These are phyloP conservation scores for Astragalus glycyphyllos DNA, from an alignment of 306 rosid species.

Conservation along the genomic window DNA sequence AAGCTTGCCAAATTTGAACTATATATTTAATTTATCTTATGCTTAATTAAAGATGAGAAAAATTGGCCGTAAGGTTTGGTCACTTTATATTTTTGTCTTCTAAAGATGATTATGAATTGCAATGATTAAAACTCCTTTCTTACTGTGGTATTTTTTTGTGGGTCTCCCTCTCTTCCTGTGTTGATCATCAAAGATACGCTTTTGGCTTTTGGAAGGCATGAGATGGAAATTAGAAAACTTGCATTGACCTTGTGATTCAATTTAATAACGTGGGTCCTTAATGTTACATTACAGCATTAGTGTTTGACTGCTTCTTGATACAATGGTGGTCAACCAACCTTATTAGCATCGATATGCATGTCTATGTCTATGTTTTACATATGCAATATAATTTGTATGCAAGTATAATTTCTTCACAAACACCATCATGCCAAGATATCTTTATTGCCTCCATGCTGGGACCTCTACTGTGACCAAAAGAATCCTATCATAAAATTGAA, in stretches of 20 bases:
- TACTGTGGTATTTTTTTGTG: constrained; percentile 37
- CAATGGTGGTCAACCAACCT: constrained; percentile 65
- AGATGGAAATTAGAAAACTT: constrained; percentile 41
- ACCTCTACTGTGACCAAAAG: constrained; percentile 50
- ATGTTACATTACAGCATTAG: constrained; percentile 36
- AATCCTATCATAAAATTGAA: constrained; percentile 49
- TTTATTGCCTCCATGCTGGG: constrained; percentile 63
- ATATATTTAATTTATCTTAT: constrained; percentile 1
- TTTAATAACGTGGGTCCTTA: constrained; percentile 46
- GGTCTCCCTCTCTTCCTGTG: constrained; percentile 37
- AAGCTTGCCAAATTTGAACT: not conserved
- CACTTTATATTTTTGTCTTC: not conserved
- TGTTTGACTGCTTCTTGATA: constrained; percentile 33
- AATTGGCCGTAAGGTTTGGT: constrained; percentile 15
- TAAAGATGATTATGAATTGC: constrained; percentile 34
- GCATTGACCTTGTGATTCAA: constrained; percentile 64
- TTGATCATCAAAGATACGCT: constrained; percentile 47
- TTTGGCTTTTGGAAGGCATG: constrained; percentile 45
- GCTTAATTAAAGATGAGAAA: constrained; percentile 31
- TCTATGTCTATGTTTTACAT: constrained; percentile 33
- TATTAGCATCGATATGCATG: constrained; percentile 33
- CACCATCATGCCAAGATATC: constrained; percentile 55
- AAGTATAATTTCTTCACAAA: constrained; percentile 40
- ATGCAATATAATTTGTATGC: constrained; percentile 50
- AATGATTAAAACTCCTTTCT: constrained; percentile 55